These are phyloP conservation scores for Blastobotrys terrestris DNA, from an alignment of 805 yeast species.

Conservation along the genomic window DNA sequence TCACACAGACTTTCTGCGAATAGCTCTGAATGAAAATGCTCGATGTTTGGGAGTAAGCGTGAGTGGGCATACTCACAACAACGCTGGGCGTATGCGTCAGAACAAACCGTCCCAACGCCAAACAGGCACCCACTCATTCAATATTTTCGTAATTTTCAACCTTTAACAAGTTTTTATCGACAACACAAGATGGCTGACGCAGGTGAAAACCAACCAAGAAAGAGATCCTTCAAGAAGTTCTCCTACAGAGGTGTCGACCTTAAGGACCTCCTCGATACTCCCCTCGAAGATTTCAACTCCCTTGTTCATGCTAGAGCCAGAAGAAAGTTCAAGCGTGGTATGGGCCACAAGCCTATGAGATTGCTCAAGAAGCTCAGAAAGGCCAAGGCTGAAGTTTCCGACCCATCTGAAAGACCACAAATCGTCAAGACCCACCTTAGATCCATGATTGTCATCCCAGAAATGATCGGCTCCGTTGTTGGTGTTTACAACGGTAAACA, in stretches of 20 bases:
- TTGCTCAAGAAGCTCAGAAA: slow-evolving; percentile 96
- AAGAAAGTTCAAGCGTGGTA: slow-evolving; percentile 99
- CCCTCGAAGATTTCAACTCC: slow-evolving; percentile 95
- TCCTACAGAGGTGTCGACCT: slow-evolving; percentile 99
- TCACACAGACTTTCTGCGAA: too few species aligned
- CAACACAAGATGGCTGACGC: slow-evolving; percentile 21
- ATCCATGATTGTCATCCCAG: slow-evolving; percentile 98
- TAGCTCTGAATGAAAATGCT: too few species aligned
- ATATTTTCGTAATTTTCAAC: slow-evolving; percentile 3
- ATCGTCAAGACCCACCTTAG: slow-evolving; percentile 98
- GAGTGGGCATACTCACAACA: neutral
- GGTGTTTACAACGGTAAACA: slow-evolving; percentile 99
- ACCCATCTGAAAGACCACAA: slow-evolving; percentile 91
- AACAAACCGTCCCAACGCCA: slow-evolving; percentile 1
- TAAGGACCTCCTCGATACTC: slow-evolving; percentile 84
- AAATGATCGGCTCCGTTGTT: slow-evolving; percentile 98
- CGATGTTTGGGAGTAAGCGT: neutral
- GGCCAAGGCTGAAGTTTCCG: slow-evolving; percentile 77
- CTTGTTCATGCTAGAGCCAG: slow-evolving; percentile 98
- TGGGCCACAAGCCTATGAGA: slow-evolving; percentile 90
- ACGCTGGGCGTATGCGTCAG: neutral
- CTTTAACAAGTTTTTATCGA: neutral
- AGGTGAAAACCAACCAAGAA: slow-evolving; percentile 19
- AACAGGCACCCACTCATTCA: neutral
- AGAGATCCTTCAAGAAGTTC: slow-evolving; percentile 95